A percentile compares a stretch with the other conserved stretches of the same genome.
These are phyloP conservation scores for Rhodotorula mucilaginosa DNA, from an alignment of 1,284 basidiomycete species.

Conservation along the genomic window DNA sequence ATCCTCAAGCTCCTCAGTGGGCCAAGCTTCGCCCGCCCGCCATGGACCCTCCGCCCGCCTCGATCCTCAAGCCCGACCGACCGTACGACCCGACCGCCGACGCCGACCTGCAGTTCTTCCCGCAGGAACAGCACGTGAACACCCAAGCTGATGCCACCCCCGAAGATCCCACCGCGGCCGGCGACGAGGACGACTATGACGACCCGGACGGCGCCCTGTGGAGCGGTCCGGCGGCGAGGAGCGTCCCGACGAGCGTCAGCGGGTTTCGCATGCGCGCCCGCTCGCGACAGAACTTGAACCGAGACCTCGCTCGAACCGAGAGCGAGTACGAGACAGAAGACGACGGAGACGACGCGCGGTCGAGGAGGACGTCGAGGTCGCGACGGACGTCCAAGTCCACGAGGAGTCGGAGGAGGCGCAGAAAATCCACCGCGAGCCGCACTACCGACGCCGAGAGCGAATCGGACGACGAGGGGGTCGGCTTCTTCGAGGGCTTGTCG, in stretches of 20 bases:
- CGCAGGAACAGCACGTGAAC: constrained; percentile 10
- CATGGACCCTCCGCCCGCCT: background rate
- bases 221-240: constrained; percentile 42
- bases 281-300: constrained; percentile 6
- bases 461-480: constrained; percentile 10
- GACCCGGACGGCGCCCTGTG: constrained; percentile 44
- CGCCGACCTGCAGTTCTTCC: constrained; percentile 37
- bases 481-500: constrained; percentile 39
- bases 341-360: constrained; percentile 23
- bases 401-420: constrained; percentile 11
- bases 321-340: constrained; percentile 7
- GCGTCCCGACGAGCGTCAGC: constrained; percentile 42
- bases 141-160: background rate
- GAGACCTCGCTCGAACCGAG: constrained; percentile 31
- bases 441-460: constrained; percentile 26
- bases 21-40: too few species aligned
- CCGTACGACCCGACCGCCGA: constrained; percentile 23
- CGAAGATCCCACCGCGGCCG: constrained; percentile 11
- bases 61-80: constrained; percentile 30
- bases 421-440: constrained; percentile 6
- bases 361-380: constrained; percentile 24
- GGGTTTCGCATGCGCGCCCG: constrained; percentile 41
- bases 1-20: too few species aligned
- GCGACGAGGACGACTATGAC: constrained; percentile 43
- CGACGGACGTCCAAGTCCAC: background rate